A percentile compares a stretch with the other conserved stretches of the same genome.
These are phyloP conservation scores for Colletotrichum musae DNA, from an alignment of 2,329 filamentous ascomycete species.

Conservation along the genomic window DNA sequence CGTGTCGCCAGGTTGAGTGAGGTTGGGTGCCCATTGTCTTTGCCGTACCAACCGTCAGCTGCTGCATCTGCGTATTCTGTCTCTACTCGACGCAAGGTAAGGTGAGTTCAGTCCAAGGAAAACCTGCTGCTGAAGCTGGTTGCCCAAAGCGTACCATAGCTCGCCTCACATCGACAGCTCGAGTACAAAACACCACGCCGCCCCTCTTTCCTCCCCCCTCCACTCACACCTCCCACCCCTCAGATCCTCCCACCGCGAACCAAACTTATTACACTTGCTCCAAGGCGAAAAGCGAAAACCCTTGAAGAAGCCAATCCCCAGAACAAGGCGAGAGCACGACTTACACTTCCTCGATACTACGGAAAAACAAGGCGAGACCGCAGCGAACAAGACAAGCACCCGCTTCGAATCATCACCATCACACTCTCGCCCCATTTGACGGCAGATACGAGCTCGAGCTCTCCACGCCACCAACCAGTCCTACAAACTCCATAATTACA, in stretches of 20 bases:
- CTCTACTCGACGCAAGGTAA: too few species aligned
- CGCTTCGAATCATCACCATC: not conserved
- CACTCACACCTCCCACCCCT: not conserved
- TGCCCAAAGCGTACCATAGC: slow-evolving; percentile 7
- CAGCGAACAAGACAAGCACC: not conserved
- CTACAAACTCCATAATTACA: not conserved
- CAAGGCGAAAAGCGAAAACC: too few species aligned
- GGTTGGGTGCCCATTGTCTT: slow-evolving; percentile 1
- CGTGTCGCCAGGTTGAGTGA: too few species aligned
- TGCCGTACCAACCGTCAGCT: slow-evolving; percentile 32
- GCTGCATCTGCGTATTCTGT: too few species aligned
- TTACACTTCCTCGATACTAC: slow-evolving; percentile 18
- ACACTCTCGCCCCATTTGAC: slow-evolving; percentile 10
- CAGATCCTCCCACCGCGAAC: slow-evolving; percentile 10
- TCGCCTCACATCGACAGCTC: not conserved
- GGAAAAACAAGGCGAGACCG: slow-evolving; percentile 32
- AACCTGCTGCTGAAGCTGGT: too few species aligned
- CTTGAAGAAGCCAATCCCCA: not conserved
- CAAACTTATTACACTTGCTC: not conserved
- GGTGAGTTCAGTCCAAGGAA: too few species aligned
- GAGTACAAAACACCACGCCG: slow-evolving; percentile 32
- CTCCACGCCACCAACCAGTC: not conserved
- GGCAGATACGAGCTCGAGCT: slow-evolving; percentile 24
- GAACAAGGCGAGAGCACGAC: slow-evolving; percentile 16
- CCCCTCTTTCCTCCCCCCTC: slow-evolving; percentile 14